phyloP scores from a whole-genome alignment of 2,329 filamentous ascomycete species.

The Pseudopyricularia cyperi region DNA sequence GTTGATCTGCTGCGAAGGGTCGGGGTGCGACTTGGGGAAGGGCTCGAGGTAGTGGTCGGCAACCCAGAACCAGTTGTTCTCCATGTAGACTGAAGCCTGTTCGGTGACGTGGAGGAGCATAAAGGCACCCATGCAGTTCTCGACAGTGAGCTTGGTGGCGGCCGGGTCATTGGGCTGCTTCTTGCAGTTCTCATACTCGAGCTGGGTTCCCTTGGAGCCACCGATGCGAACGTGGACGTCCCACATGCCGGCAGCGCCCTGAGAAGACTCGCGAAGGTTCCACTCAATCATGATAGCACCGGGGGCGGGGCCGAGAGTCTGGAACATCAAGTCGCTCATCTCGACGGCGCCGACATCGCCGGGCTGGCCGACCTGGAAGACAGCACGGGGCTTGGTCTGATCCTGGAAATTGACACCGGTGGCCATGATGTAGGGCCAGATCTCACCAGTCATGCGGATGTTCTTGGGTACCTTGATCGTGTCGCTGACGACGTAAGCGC shows the following conservation, averaged over 20 bases:
- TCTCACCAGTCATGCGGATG: conserved; percentile 79
- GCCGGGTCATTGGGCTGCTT: conserved; percentile 53
- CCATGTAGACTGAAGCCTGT: conserved; percentile 57
- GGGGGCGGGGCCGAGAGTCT: conserved; percentile 69
- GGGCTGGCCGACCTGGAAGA: conserved; percentile 69
- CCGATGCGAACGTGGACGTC: conserved; percentile 93
- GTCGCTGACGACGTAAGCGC: conserved; percentile 56
- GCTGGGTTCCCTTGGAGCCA: conserved; percentile 68
- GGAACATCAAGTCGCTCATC: conserved; percentile 77
- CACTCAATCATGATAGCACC: conserved; percentile 87
- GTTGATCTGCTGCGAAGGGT: conserved; percentile 47
- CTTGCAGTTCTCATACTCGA: conserved; percentile 67
- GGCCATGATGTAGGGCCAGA: conserved; percentile 84
- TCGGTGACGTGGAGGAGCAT: conserved; percentile 52
- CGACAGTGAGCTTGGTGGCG: conserved; percentile 32
- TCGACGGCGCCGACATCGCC: conserved; percentile 73
- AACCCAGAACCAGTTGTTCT: conserved; percentile 87
- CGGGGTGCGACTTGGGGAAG: conserved; percentile 38
- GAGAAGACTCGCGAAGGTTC: conserved; percentile 59
- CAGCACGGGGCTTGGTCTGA: conserved; percentile 62
- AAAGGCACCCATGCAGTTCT: conserved; percentile 64
- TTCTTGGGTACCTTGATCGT: conserved; percentile 65
- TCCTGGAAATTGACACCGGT: conserved; percentile 62
- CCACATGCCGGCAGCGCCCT: conserved; percentile 73
- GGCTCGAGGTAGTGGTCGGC: conserved; percentile 82